Evolutionary conservation across 148 eudicot genomes (phyloP).

Genomic region (Diospyros kaki): DNA sequence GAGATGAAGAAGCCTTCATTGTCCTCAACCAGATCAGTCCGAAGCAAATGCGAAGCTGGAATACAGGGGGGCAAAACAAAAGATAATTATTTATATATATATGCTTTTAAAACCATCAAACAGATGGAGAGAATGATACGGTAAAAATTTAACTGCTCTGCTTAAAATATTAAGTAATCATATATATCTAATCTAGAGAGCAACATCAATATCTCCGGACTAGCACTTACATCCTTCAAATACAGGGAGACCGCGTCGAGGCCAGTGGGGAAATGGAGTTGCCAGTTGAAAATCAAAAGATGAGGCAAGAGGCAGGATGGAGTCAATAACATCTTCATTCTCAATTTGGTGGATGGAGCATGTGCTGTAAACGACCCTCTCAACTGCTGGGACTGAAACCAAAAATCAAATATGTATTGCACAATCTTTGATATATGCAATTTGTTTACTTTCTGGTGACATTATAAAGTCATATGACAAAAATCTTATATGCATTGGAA

Average conservation of each 20-base stretch:
- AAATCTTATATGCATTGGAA: too few species aligned
- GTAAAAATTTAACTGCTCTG: neutral
- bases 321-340: too few species aligned
- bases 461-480: too few species aligned
- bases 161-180: neutral
- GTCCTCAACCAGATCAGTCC: slow-evolving; percentile 66
- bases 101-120: neutral
- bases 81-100: neutral
- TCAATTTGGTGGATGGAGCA: too few species aligned
- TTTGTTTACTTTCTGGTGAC: too few species aligned
- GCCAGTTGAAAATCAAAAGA: slow-evolving; percentile 69
- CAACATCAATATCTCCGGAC: neutral
- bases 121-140: neutral
- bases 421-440: too few species aligned
- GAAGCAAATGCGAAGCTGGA: slow-evolving; percentile 71
- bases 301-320: too few species aligned
- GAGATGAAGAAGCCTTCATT: too few species aligned
- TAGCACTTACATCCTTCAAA: slow-evolving; percentile 77
- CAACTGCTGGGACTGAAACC: too few species aligned
- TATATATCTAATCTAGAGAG: neutral
- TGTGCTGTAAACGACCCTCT: too few species aligned
- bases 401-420: too few species aligned
- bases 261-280: slow-evolving; percentile 76
- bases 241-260: slow-evolving; percentile 89
- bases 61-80: neutral